These are phyloP conservation scores for Fragilariopsis cylindrus DNA, from an alignment of 108 stramenopile species.

Conservation along the genomic window DNA sequence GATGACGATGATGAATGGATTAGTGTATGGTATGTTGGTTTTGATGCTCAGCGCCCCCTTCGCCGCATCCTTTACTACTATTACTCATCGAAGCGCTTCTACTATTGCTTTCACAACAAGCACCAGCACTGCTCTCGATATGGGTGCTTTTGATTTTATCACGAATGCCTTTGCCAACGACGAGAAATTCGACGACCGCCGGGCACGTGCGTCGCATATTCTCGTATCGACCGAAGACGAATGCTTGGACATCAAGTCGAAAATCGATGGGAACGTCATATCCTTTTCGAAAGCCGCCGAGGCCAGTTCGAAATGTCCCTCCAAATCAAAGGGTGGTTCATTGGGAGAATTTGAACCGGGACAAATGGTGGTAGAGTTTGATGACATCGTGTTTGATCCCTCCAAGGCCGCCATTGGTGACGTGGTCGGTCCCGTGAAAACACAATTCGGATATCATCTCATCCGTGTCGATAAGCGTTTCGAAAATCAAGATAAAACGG, in stretches of 20 bases:
- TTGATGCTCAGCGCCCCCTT: too few species aligned
- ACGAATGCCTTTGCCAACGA: constrained; percentile 1
- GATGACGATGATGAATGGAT: too few species aligned
- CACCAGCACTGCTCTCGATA: not conserved
- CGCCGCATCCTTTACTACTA: too few species aligned
- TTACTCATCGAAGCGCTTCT: too few species aligned
- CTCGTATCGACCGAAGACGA: constrained; percentile 44
- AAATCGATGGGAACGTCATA: constrained; percentile 37
- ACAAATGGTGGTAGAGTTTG: constrained; percentile 78
- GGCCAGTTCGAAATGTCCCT: constrained; percentile 68
- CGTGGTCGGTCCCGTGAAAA: constrained; percentile 56
- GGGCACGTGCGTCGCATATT: constrained; percentile 52
- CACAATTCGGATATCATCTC: constrained; percentile 74
- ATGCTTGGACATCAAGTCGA: constrained; percentile 37
- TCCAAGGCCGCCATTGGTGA: constrained; percentile 31
- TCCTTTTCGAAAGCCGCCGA: constrained; percentile 58
- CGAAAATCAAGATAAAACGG: constrained; percentile 19
- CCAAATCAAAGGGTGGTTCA: constrained; percentile 52
- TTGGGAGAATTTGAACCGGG: constrained; percentile 73
- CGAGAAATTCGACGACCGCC: not conserved
- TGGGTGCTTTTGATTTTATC: constrained; percentile 4
- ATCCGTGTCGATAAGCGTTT: constrained; percentile 63
- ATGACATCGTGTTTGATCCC: constrained; percentile 59
- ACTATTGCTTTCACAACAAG: too few species aligned
- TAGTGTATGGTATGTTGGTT: too few species aligned